phyloP scores from a whole-genome alignment of 2,329 filamentous ascomycete species.

The Fusarium compactum region DNA sequence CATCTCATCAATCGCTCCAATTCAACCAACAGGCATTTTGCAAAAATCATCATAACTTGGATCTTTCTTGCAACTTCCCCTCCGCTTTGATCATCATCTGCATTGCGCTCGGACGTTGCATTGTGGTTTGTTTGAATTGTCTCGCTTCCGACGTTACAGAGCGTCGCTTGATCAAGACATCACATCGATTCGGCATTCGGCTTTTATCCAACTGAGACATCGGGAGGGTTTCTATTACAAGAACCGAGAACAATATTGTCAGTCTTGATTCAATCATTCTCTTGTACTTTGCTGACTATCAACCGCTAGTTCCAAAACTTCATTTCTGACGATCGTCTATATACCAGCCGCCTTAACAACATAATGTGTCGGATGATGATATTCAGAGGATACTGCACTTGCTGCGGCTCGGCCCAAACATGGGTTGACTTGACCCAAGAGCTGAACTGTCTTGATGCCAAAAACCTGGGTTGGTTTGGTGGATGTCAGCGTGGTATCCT shows the following conservation, averaged over 20 bases:
- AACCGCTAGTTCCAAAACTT: not conserved
- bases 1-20: slow-evolving; percentile 10
- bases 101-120: slow-evolving; percentile 17
- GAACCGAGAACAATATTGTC: not conserved
- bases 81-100: slow-evolving; percentile 1
- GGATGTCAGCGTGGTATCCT: slow-evolving; percentile 57
- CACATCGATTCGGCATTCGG: slow-evolving; percentile 12
- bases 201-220: slow-evolving; percentile 19
- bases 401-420: slow-evolving; percentile 55
- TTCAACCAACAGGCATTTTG: not conserved
- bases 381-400: slow-evolving; percentile 59
- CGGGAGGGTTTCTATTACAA: slow-evolving; percentile 3
- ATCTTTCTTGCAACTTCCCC: not conserved
- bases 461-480: slow-evolving; percentile 61
- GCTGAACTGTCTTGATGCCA: slow-evolving; percentile 62
- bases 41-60: not conserved
- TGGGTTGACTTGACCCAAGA: slow-evolving; percentile 61
- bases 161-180: slow-evolving; percentile 28
- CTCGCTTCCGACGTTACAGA: slow-evolving; percentile 21
- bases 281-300: slow-evolving; percentile 3
- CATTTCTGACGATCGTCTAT: slow-evolving; percentile 1
- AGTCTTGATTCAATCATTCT: not conserved
- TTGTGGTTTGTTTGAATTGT: slow-evolving; percentile 23
- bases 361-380: slow-evolving; percentile 62
- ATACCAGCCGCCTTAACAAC: slow-evolving; percentile 1